phyloP scores from a whole-genome alignment of 805 yeast genomes.

The Nakazawaea ambrosiae region DNA sequence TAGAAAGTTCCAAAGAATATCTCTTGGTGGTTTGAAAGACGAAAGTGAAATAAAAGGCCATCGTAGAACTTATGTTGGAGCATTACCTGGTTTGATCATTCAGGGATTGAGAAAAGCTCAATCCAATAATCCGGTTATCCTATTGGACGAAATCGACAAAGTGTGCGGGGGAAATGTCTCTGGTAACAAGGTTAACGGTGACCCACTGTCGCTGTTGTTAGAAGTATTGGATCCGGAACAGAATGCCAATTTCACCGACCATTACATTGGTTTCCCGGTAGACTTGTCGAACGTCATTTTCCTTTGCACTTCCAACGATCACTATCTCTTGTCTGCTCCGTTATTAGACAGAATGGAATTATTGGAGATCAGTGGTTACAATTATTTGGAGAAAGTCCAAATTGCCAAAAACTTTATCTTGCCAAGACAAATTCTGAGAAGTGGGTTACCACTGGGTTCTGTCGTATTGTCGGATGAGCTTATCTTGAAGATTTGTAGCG shows the following conservation, averaged over 20 bases:
- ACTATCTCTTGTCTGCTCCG: constrained; percentile 65
- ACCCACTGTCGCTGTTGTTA: constrained; percentile 82
- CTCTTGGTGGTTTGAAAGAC: constrained; percentile 83
- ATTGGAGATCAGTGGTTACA: constrained; percentile 73
- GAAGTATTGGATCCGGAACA: constrained; percentile 92
- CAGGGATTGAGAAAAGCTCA: constrained; percentile 73
- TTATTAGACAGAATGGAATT: constrained; percentile 80
- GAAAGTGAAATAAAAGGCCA: constrained; percentile 90
- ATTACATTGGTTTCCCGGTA: constrained; percentile 78
- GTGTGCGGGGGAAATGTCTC: constrained; percentile 45
- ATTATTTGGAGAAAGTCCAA: constrained; percentile 64
- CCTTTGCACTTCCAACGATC: constrained; percentile 81
- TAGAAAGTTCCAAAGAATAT: constrained; percentile 69
- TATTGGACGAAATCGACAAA: constrained; percentile 83
- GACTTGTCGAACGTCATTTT: constrained; percentile 77
- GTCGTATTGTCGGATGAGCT: constrained; percentile 45
- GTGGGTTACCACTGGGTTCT: constrained; percentile 46
- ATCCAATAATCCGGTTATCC: constrained; percentile 74
- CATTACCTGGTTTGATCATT: constrained; percentile 80
- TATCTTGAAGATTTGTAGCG: constrained; percentile 53
- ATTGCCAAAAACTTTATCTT: constrained; percentile 64
- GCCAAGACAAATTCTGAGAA: constrained; percentile 67
- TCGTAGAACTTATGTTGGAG: constrained; percentile 85
- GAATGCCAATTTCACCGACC: constrained; percentile 69
- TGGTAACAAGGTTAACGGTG: constrained; percentile 54